These are phyloP conservation scores for Penicillium sp. DNA, from an alignment of 2,329 filamentous ascomycete genomes.

Conservation along the genomic window DNA sequence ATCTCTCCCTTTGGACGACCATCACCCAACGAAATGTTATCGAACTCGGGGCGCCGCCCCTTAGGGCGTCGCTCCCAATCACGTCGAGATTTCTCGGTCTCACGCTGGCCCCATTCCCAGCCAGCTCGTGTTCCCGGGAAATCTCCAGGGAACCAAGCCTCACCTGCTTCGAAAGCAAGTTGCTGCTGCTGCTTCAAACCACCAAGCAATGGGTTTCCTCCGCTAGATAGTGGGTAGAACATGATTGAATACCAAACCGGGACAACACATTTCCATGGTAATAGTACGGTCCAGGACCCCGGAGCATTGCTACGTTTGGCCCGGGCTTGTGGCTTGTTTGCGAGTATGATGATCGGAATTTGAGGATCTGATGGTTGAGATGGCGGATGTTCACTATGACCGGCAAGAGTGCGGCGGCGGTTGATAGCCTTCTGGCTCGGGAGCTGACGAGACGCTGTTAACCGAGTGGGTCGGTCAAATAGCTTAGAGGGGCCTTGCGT, in stretches of 20 bases:
- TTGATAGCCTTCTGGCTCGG: constrained; percentile 78
- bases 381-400: constrained; percentile 62
- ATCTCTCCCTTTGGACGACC: constrained; percentile 72
- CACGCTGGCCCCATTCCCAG: constrained; percentile 69
- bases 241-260: constrained; percentile 84
- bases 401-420: constrained; percentile 63
- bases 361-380: constrained; percentile 62
- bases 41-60: constrained; percentile 75
- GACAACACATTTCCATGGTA: constrained; percentile 86
- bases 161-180: constrained; percentile 72
- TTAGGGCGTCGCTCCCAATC: constrained; percentile 77
- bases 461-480: constrained; percentile 67
- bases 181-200: constrained; percentile 78
- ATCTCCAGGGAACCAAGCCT: constrained; percentile 84
- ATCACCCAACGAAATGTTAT: constrained; percentile 68
- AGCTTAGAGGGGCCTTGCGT: constrained; percentile 52
- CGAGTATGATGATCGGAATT: constrained; percentile 73
- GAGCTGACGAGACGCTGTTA: constrained; percentile 63
- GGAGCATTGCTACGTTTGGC: constrained; percentile 51
- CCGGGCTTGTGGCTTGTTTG: constrained; percentile 51
- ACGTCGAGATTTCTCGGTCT: constrained; percentile 58
- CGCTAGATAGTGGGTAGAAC: constrained; percentile 74
- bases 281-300: constrained; percentile 76
- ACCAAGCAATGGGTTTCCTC: constrained; percentile 77
- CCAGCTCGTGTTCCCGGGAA: constrained; percentile 77